Evolutionary conservation across 2,329 filamentous ascomycete genomes (phyloP).

Genomic region (Pestalotiopsis sp.): DNA sequence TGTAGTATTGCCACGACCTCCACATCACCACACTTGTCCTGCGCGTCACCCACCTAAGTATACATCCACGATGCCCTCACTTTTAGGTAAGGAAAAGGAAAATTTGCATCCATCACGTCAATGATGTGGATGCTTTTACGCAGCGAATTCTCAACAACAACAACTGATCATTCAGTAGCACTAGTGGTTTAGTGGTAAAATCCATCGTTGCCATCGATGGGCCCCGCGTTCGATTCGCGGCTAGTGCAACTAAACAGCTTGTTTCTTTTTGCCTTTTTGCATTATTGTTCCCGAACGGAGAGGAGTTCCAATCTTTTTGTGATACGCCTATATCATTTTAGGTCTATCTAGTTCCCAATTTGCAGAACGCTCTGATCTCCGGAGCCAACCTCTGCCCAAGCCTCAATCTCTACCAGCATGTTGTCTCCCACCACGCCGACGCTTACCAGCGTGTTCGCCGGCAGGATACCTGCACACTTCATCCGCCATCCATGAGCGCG

Average conservation of each 20-base stretch:
- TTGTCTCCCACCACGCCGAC: constrained; percentile 16
- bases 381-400: constrained; percentile 16
- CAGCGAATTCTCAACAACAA: background rate
- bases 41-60: background rate
- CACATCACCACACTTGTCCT: background rate
- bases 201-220: constrained; percentile 56
- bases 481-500: constrained; percentile 30
- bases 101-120: background rate
- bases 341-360: background rate
- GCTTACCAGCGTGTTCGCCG: constrained; percentile 19
- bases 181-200: constrained; percentile 55
- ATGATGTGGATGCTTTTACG: background rate
- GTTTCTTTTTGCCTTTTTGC: background rate
- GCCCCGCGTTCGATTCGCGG: constrained; percentile 49
- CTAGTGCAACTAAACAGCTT: constrained; percentile 17
- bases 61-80: background rate
- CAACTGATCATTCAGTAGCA: background rate
- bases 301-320: background rate
- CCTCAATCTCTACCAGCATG: constrained; percentile 24
- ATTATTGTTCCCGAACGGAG: background rate
- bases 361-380: background rate
- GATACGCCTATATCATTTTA: background rate
- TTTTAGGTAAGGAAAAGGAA: background rate
- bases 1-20: background rate
- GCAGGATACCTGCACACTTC: constrained; percentile 22